These are phyloP conservation scores for Saxophila tyrrhenica DNA, from an alignment of 495 filamentous ascomycete genomes.

Conservation along the genomic window DNA sequence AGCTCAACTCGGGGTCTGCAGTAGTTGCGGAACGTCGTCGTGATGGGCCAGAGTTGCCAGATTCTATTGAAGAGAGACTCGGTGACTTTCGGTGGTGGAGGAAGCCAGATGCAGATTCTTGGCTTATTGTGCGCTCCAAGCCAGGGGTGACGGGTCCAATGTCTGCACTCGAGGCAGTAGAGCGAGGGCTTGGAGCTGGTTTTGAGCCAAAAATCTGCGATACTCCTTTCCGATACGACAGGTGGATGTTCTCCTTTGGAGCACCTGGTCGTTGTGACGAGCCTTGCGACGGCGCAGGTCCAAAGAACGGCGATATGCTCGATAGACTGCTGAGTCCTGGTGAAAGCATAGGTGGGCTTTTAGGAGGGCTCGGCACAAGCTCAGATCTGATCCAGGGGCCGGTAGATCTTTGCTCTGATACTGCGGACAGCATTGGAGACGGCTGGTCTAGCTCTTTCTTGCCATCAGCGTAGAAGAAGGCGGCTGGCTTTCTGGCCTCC, in stretches of 20 bases:
- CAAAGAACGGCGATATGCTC: constrained; percentile 17
- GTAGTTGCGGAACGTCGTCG: constrained; percentile 16
- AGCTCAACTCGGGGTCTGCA: neutral
- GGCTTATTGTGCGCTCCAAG: neutral
- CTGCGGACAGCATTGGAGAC: constrained; percentile 19
- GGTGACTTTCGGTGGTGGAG: constrained; percentile 12
- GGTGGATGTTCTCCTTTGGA: constrained; percentile 29
- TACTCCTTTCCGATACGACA: constrained; percentile 33
- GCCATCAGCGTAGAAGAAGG: constrained; percentile 33
- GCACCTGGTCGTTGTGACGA: constrained; percentile 23
- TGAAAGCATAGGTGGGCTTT: constrained; percentile 17
- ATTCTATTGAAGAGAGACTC: constrained; percentile 16
- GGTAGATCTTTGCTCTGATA: constrained; percentile 10
- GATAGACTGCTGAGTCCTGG: constrained; percentile 22
- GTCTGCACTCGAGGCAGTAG: neutral
- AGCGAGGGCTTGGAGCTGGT: constrained; percentile 4
- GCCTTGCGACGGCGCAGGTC: constrained; percentile 3
- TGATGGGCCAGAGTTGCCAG: constrained; percentile 6
- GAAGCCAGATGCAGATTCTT: neutral
- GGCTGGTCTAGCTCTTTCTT: constrained; percentile 9
- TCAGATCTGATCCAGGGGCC: constrained; percentile 15
- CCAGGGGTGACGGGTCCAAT: neutral
- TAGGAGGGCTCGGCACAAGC: constrained; percentile 1
- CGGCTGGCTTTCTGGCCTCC: constrained; percentile 22
- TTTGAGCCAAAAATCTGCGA: constrained; percentile 28